A percentile compares a stretch with the other conserved stretches of the same genome.
These are phyloP conservation scores for Echeveria elegans DNA, from an alignment of 164 flowering plant genomes.

Conservation along the genomic window DNA sequence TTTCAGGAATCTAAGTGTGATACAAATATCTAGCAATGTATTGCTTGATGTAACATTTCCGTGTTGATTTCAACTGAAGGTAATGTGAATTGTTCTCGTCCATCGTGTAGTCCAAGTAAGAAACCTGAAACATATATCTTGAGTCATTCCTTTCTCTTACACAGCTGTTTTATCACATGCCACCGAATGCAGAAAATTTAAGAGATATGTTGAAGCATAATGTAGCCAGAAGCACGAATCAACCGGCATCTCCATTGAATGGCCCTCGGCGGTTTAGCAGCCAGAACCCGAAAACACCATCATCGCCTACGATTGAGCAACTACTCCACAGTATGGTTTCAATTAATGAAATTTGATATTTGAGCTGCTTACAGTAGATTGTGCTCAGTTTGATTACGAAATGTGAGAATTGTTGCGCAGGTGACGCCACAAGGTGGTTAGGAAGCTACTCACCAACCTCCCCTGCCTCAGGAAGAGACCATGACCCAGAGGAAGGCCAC, in stretches of 20 bases:
- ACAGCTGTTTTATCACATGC: not conserved
- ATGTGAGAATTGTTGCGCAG: conserved; percentile 9
- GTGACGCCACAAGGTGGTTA: conserved; percentile 22
- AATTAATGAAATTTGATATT: not conserved
- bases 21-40: not conserved
- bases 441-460: not conserved
- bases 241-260: conserved; percentile 21
- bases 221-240: not conserved
- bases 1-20: not conserved
- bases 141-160: not conserved
- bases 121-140: not conserved
- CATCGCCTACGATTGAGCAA: conserved; percentile 27
- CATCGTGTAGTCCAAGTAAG: not conserved
- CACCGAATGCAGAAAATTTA: not conserved
- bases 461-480: conserved; percentile 12
- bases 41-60: not conserved
- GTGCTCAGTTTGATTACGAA: not conserved
- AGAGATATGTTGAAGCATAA: not conserved
- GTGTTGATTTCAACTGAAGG: not conserved
- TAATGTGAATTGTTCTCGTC: not conserved
- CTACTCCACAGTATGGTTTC: conserved; percentile 25
- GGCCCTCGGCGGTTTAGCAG: conserved; percentile 9
- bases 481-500: conserved; percentile 38
- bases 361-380: not conserved
- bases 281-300: conserved; percentile 12